A percentile compares a stretch with the other conserved stretches of the same genome.
Evolutionary conservation across 345 rosid genomes (phyloP).

Genomic region (Citrus sp.): DNA sequence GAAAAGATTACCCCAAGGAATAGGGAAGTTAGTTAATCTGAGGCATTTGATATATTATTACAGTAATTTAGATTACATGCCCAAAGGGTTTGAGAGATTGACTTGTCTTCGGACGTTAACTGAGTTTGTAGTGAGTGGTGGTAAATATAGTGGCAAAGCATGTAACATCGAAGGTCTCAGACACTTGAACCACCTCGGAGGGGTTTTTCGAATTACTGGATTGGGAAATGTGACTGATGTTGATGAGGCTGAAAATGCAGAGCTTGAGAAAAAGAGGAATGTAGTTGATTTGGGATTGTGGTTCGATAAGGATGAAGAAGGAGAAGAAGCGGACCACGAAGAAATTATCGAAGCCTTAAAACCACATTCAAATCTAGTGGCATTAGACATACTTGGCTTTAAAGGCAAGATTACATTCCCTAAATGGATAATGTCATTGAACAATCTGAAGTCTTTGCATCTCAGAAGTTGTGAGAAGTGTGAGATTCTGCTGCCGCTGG

Average conservation of each 20-base stretch:
- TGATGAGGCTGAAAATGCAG: not conserved
- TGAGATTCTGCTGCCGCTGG: not conserved
- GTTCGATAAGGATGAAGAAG: not conserved
- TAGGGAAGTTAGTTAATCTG: not conserved
- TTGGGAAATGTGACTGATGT: not conserved
- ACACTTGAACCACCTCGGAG: not conserved
- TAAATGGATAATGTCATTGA: not conserved
- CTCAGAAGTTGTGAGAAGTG: accelerated
- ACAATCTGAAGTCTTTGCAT: not conserved
- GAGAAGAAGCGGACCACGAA: not conserved
- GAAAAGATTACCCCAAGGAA: not conserved
- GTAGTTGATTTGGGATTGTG: conserved; percentile 3
- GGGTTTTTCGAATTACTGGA: not conserved
- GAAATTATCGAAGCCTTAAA: not conserved
- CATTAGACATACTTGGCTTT: too few relatives aligned
- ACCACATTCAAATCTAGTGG: too few relatives aligned
- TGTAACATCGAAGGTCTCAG: not conserved
- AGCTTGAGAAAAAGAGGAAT: not conserved
- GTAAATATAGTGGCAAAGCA: not conserved
- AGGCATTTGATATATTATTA: not conserved
- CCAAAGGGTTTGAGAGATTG: too few relatives aligned
- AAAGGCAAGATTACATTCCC: not conserved
- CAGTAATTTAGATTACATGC: too few relatives aligned
- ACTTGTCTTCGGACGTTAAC: too few relatives aligned
- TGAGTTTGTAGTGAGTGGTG: not conserved